Percentiles rank a stretch among this genome's conserved stretches.
These are phyloP conservation scores for Hydrangea macrophylla DNA, from an alignment of 148 eudicot genomes.

Conservation along the genomic window DNA sequence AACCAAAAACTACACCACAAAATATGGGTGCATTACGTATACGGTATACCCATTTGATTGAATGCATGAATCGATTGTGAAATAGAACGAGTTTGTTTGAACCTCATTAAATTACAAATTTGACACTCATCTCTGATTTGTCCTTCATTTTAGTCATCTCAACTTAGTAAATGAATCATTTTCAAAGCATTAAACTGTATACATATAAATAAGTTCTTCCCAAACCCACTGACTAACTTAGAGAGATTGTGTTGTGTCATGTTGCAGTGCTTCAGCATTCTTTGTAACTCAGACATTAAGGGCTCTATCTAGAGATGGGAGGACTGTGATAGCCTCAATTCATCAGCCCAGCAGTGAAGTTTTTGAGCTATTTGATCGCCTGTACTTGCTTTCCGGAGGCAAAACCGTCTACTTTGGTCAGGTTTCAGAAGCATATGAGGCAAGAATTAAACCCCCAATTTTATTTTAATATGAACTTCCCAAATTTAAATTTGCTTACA, in stretches of 20 bases:
- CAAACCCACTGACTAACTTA: too few species aligned
- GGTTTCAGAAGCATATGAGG: slow-evolving; percentile 95
- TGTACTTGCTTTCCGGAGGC: slow-evolving; percentile 92
- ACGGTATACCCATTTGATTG: too few species aligned
- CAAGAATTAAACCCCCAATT: slow-evolving; percentile 5
- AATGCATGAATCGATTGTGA: too few species aligned
- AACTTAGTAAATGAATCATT: too few species aligned
- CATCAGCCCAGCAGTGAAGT: slow-evolving; percentile 99
- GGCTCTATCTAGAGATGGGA: slow-evolving; percentile 80
- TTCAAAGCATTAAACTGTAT: too few species aligned
- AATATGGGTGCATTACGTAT: too few species aligned
- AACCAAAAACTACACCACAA: too few species aligned
- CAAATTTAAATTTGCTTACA: not conserved
- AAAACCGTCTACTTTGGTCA: slow-evolving; percentile 92
- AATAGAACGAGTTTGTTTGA: too few species aligned
- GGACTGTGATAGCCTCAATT: slow-evolving; percentile 93
- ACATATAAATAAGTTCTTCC: too few species aligned
- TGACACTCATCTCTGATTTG: too few species aligned
- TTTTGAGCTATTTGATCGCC: slow-evolving; percentile 89
- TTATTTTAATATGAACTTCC: not conserved
- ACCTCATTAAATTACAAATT: too few species aligned
- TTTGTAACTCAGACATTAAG: slow-evolving; percentile 90
- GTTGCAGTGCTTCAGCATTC: slow-evolving; percentile 88
- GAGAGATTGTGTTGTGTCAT: not conserved
- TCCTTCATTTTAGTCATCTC: too few species aligned